phyloP scores from a whole-genome alignment of 2,329 filamentous ascomycete species.

The Pseudocercospora vitis region DNA sequence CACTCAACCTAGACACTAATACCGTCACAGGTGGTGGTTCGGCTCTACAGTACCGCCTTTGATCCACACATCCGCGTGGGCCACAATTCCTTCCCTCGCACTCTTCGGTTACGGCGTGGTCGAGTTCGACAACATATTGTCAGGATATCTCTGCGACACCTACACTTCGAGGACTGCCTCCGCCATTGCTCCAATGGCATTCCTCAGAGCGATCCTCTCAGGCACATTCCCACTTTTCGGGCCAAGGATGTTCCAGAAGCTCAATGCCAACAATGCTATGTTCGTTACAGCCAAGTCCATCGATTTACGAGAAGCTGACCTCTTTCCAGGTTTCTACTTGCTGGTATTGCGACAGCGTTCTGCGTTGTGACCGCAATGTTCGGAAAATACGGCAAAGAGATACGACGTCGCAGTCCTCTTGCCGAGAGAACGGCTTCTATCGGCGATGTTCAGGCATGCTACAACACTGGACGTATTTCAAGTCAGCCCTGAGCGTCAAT shows the following conservation, averaged over 20 bases:
- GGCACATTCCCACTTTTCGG: conserved; percentile 46
- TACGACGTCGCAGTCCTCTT: conserved; percentile 9
- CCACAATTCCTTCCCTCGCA: conserved; percentile 36
- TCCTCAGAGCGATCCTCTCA: conserved; percentile 43
- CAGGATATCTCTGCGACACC: conserved; percentile 48
- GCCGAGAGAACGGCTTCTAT: background rate
- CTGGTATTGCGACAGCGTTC: conserved; percentile 40
- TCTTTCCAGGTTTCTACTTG: conserved; percentile 36
- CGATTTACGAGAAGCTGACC: no score
- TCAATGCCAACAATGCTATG: background rate
- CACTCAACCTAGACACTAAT: no score
- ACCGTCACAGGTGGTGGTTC: no score
- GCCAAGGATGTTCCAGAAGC: conserved; percentile 40
- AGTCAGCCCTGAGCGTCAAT: no score
- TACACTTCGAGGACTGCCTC: conserved; percentile 49
- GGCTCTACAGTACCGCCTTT: conserved; percentile 51
- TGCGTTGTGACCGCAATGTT: conserved; percentile 16
- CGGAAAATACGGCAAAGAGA: conserved; percentile 10
- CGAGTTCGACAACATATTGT: conserved; percentile 47
- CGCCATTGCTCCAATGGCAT: conserved; percentile 45
- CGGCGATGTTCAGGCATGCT: no score
- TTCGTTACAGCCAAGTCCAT: no score
- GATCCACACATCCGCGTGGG: conserved; percentile 26
- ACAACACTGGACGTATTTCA: no score
- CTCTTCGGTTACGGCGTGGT: conserved; percentile 51